A percentile compares a stretch with the other conserved stretches of the same genome.
phyloP scores from a whole-genome alignment of 148 eudicot genomes.

The Cornus florida region DNA sequence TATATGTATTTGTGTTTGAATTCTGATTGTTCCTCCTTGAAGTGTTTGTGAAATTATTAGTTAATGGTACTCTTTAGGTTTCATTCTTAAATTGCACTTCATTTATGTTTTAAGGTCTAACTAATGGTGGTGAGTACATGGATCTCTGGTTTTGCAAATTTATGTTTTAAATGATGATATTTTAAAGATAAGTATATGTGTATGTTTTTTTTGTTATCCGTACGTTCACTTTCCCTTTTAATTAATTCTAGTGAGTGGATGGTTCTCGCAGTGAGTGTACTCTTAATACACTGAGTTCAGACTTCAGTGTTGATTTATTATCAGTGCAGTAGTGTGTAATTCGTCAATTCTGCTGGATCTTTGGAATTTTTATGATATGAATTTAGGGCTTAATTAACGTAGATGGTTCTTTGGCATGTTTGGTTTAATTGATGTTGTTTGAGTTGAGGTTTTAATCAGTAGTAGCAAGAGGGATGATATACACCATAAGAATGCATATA shows the following conservation, averaged over 20 bases:
- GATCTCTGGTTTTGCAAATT: background rate
- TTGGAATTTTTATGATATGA: background rate
- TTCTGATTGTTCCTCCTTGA: constrained; percentile 18
- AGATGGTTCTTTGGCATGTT: background rate
- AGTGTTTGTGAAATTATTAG: background rate
- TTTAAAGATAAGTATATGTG: no score
- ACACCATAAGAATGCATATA: background rate
- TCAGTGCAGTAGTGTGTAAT: no score
- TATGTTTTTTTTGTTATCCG: no score
- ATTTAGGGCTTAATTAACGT: background rate
- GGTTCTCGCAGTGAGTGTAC: no score
- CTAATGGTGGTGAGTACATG: background rate
- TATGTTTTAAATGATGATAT: background rate
- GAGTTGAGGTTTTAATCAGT: background rate
- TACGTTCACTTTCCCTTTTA: background rate
- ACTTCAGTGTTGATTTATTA: background rate
- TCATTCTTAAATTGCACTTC: background rate
- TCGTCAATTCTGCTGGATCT: background rate
- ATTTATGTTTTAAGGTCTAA: constrained; percentile 12
- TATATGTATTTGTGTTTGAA: background rate
- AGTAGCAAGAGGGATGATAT: background rate
- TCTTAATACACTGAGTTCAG: background rate
- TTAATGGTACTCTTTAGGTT: background rate
- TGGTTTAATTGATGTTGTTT: no score
- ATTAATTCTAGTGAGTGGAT: no score